Conservation (phyloP, 257 asterid species). For the Fraxinus cuspidata region DNA sequence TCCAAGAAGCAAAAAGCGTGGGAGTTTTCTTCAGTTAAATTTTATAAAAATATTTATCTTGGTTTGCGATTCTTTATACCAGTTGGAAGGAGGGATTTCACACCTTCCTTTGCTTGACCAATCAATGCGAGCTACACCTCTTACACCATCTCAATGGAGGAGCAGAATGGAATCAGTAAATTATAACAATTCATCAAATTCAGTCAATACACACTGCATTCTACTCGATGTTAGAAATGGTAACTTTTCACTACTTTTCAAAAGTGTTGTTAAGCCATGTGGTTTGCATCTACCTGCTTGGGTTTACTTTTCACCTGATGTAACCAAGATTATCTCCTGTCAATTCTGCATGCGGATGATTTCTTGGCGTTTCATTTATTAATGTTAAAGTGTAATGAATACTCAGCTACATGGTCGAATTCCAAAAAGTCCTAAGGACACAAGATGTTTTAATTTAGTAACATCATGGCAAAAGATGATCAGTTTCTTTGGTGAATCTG, state of each 20-base stretch:
- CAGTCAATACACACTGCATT: slow-evolving; percentile 39
- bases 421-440: not conserved
- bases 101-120: slow-evolving; percentile 90
- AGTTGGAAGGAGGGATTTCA: slow-evolving; percentile 82
- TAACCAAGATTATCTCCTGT: not conserved
- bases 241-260: slow-evolving; percentile 29
- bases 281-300: slow-evolving; percentile 15
- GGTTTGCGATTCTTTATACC: slow-evolving; percentile 25
- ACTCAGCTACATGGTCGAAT: not conserved
- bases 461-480: not conserved
- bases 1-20: not conserved
- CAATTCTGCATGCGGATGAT: slow-evolving; percentile 15
- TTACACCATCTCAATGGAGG: slow-evolving; percentile 88
- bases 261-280: slow-evolving; percentile 1
- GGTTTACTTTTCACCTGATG: not conserved
- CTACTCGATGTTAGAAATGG: slow-evolving; percentile 96
- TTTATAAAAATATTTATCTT: slow-evolving; percentile 2
- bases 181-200: slow-evolving; percentile 32
- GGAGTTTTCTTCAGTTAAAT: not conserved
- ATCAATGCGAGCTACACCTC: slow-evolving; percentile 80
- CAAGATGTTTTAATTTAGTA: not conserved
- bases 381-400: not conserved
- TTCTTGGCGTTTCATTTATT: slow-evolving; percentile 17
- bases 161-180: slow-evolving; percentile 60
- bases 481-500: not conserved